Evolutionary conservation across 805 yeast genomes (phyloP), one percentile per base, ranked within the genome.

Genomic region (Yamadazyma tumulicola): DNA sequence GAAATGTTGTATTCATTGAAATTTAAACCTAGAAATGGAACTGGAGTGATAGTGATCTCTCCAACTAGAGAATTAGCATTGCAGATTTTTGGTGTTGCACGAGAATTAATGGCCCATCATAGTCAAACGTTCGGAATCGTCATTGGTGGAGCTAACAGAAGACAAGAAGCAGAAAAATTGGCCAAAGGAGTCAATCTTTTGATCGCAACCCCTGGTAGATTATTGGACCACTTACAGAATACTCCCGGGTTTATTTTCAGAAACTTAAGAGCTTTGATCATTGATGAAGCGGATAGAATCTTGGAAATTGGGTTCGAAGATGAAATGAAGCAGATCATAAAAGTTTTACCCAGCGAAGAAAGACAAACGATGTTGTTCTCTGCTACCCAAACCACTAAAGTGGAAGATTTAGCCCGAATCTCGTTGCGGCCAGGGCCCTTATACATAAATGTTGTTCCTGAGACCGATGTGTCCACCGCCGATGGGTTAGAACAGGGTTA

Each of bases 341-440:
- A 82, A 62, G 86, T 94, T 44, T 69, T 93, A 52, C 98, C 98
- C 29, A 83, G 78, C 42, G 91, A 87, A 47, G 89, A 83, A 46
- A 82, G 98, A 64, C 98, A 93, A 62, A 75, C 95, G 26, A 91
- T 93, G 97, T 68, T 93, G 45, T 93, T 93, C 57, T 91, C 97
- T n/a, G 99, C 99, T 31, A 93, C 99, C 1, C 98, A 93, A 63
- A 93, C 98, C 19, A 93, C 97, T 26, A 93, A 94, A 65, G 98
- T 93, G 45, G 97, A 93, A 61, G 98, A 93, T 67, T 72, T 93
- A 54, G 98, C 99, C 11, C 78, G 99, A 63, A 91, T 93, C 34
- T 91, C 98, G 3, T 72, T 94, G 52, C 80, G 95, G 58, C 81
- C 89, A 34, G 97, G 97, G 29, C 97, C 98, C 9, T 63, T 77